Base-by-base conservation (phyloP, 768 basidiomycete species). In the Leccinum disarticulatum region DNA sequence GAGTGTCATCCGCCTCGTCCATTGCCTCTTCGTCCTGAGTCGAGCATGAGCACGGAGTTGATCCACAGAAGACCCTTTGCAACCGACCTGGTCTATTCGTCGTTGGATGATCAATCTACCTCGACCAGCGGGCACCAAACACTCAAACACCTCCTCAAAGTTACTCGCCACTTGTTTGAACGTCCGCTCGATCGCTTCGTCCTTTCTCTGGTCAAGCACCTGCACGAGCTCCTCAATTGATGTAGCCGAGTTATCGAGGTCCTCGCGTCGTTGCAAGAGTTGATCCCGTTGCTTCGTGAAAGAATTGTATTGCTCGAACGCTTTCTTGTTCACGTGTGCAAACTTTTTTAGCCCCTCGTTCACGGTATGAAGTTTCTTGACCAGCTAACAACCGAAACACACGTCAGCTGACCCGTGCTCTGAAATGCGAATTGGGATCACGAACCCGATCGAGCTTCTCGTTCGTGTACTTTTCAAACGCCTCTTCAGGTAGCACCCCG, bases 311-410 rank as follows among this genome's bases (percentile, higher is more conserved):
- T 98, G 96, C 72, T 99, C 97, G 70, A 96, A 96, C 1, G 97
- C 97, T 70, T 98, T 98, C 81, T 99, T 99, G 80, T 99, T 99
- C 62, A 98, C 96, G 70, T 98, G 95, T 0, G 94, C 92, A 68
- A 95, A 99, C 73, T 95, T 96, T 74, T 97, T 96, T 66, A 99
- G 78, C 28, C 86, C 84, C 69, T 98, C 95, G 69, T 98, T 97
- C 61, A 95, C 88, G 14, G 82, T 80, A 65, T 96, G 95, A n/a
- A 99, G 81, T 64, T 90, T 90, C 76, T 94, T 96, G 68, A 95
- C 86, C 49, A 99, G 81, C 96, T 99, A 66, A 19, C 61, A 17
- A 61, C 17, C 43, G 33, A 6, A 54, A 10, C 49, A 9, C 15
- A 22, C 10, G 36, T 68, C 52, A 71, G 57, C 19, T 25, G 27